These are phyloP conservation scores for Lachancea dasiensis DNA, from an alignment of 805 yeast species.

Conservation along the genomic window DNA sequence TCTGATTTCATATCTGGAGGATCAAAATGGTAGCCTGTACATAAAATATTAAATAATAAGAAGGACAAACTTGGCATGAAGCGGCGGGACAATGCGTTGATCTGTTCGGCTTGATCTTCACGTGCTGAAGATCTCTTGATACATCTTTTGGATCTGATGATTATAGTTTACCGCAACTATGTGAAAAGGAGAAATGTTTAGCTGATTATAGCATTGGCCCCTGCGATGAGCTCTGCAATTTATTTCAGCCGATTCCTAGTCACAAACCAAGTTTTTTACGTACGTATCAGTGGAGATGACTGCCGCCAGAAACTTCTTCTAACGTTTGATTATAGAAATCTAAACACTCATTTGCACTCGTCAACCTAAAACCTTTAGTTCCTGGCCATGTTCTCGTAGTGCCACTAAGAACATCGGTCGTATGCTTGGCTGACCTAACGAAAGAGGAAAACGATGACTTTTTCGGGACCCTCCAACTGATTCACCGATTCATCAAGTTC, in stretches of 20 bases:
- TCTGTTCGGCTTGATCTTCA: too few species aligned
- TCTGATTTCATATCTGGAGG: conserved; percentile 63
- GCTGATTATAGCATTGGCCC: neutral
- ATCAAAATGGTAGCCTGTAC: conserved; percentile 71
- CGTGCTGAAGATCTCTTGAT: too few species aligned
- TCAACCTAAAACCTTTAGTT: conserved; percentile 84
- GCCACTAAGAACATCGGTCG: conserved; percentile 60
- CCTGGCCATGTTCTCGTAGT: conserved; percentile 93
- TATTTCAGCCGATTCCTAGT: conserved; percentile 32
- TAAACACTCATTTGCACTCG: conserved; percentile 71
- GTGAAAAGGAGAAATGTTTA: too few species aligned
- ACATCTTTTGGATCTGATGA: too few species aligned
- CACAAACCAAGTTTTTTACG: conserved; percentile 32
- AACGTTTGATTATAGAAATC: conserved; percentile 39
- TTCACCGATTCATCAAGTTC: conserved; percentile 60
- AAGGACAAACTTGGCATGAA: too few species aligned
- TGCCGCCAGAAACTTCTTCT: neutral
- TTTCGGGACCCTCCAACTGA: conserved; percentile 64
- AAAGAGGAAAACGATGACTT: conserved; percentile 71
- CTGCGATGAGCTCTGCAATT: conserved; percentile 13
- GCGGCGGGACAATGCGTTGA: too few species aligned
- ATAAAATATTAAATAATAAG: conserved; percentile 32
- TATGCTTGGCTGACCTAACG: conserved; percentile 62
- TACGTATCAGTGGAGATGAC: conserved; percentile 13
- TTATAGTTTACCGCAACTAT: too few species aligned